Evolutionary conservation across 108 stramenopile genomes (phyloP).

Genomic region (Ochromonas danica): DNA sequence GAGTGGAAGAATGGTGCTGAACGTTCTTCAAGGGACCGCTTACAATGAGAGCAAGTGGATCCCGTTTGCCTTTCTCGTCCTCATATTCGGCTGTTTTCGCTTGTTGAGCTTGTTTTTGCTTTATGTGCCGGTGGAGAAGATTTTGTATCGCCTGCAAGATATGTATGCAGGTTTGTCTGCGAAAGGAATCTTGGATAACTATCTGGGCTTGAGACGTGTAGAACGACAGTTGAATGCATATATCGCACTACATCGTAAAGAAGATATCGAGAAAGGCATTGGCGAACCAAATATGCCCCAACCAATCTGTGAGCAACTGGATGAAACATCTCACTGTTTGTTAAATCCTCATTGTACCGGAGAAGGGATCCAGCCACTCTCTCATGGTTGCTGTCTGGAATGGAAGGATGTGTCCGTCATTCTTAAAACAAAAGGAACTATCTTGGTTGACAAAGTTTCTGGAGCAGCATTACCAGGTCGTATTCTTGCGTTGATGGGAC

Average conservation of each 20-base stretch:
- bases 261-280: background rate
- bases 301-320: too few species aligned
- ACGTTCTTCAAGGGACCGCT: conserved; percentile 13
- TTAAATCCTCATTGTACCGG: too few species aligned
- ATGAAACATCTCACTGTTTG: too few species aligned
- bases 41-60: conserved; percentile 40
- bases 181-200: background rate
- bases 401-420: conserved; percentile 37
- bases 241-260: background rate
- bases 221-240: background rate
- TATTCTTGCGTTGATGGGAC: conserved; percentile 48
- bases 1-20: background rate
- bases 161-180: background rate
- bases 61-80: conserved; percentile 37
- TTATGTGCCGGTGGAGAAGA: conserved; percentile 31
- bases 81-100: conserved; percentile 41
- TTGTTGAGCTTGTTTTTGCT: conserved; percentile 35
- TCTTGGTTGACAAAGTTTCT: conserved; percentile 41
- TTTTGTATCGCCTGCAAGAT: background rate
- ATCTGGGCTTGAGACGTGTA: background rate
- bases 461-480: conserved; percentile 42
- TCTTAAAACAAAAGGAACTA: conserved; percentile 30
- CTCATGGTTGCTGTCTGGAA: conserved; percentile 2
- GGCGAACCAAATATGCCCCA: background rate
- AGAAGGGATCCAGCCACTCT: background rate